Conservation (phyloP, 371 early-diverging fungal species). For the Mortierella sp. region DNA sequence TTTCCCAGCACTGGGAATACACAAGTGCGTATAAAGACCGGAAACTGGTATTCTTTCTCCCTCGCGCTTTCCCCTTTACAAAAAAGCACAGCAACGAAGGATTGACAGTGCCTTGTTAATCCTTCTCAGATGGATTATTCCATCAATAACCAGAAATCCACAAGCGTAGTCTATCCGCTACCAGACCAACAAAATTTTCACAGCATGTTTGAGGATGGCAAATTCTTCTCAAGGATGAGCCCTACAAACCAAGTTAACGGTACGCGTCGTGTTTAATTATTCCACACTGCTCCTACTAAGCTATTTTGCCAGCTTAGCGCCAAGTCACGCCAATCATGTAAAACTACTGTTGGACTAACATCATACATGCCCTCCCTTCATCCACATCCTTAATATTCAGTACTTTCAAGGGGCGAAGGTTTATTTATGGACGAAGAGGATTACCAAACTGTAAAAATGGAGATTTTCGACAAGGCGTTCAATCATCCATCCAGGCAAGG, state of each 20-base stretch:
- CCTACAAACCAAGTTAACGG: slow-evolving; percentile 1
- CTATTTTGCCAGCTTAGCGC: not conserved
- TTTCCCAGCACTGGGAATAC: not conserved
- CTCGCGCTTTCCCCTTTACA: not conserved
- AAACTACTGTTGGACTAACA: not conserved
- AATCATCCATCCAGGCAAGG: not conserved
- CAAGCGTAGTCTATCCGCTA: not conserved
- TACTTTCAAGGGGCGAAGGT: slow-evolving; percentile 14
- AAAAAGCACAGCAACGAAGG: too few relatives aligned
- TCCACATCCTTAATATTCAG: not conserved
- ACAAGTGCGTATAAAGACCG: not conserved
- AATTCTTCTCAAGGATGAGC: not conserved
- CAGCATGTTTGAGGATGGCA: slow-evolving; percentile 6
- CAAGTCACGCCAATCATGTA: not conserved
- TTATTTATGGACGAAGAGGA: slow-evolving; percentile 10
- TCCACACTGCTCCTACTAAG: not conserved
- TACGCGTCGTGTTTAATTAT: not conserved
- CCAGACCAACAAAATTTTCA: slow-evolving; percentile 3
- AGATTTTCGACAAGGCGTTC: not conserved
- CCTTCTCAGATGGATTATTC: not conserved
- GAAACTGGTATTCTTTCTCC: not conserved
- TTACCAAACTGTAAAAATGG: slow-evolving; percentile 12
- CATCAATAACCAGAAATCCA: slow-evolving; percentile 8
- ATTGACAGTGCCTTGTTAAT: not conserved
- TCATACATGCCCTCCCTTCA: not conserved